Evolutionary conservation across 75 land plant genomes (phyloP), one percentile per base, ranked within the genome.

Genomic region (Selaginella moellendorffii): DNA sequence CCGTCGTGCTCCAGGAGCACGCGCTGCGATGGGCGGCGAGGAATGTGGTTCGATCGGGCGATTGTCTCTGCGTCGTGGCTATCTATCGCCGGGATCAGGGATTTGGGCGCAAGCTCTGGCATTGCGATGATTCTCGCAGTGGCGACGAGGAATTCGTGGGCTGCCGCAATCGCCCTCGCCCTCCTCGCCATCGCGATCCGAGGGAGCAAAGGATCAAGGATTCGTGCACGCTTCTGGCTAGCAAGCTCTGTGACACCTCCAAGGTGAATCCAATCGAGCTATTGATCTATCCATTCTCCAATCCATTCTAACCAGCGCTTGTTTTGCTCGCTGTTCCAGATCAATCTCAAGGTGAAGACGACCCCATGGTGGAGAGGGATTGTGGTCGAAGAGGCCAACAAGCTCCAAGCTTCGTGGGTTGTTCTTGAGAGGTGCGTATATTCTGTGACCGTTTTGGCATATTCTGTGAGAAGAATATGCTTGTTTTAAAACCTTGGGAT

Each of bases 391-490:
- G 87, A 84, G 63, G 72, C 79, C 20, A 80, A 71, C 58, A 70
- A 51, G 69, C 67, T 70, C 36, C 69, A 71, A 65, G 83, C 83
- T 17, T 70, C 54, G 53, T 84, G 83, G 77, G 83, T 84, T 56
- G 81, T 81, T 9, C 54, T 84, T 30, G 87, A 84, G 66, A 80
- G 79, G 87, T 84, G 72, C 80, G 65, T 67, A 56, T 56, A 2
- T 56, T 19, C 5, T 56, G 59, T 2, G 5, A 56, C n/a, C 2
- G 19, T 21, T 21, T 56, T n/a, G 9, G 53, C 17, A 10, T 66
- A 24, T 36, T 36, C 5, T 36, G 46, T 5, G 14, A 36, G 14
- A 36, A 36, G 5, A 5, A 36, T 14, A 36, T 36, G 46, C 10
- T 36, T 36, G 5, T 36, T 5, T 36, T 36, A 36, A 36, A 14